Conservation (phyloP, 176 grass and related monocot genomes). For the Metroxylon sagu region DNA sequence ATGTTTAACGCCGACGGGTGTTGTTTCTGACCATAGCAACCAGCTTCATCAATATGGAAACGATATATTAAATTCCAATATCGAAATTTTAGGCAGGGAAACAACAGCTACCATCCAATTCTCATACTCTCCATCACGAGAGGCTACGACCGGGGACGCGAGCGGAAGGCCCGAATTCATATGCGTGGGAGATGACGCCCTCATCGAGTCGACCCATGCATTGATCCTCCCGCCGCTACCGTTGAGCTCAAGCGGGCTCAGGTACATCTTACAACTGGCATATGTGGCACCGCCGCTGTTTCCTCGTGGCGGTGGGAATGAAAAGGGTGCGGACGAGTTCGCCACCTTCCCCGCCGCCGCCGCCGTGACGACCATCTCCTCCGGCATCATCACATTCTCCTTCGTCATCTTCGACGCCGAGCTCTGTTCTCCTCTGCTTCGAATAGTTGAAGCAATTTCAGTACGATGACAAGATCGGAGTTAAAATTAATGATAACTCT, state of each 20-base stretch:
- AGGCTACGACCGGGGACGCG: too few relatives aligned
- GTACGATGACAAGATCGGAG: too few relatives aligned
- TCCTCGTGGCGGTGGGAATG: neutral
- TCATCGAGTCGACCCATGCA: slow-evolving; percentile 14
- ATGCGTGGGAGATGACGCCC: slow-evolving; percentile 6
- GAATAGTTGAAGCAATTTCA: neutral
- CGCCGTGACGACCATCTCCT: too few relatives aligned
- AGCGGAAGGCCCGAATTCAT: neutral
- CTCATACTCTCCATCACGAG: neutral
- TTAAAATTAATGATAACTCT: too few relatives aligned
- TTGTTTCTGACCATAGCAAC: slow-evolving; percentile 20
- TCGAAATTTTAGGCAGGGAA: neutral
- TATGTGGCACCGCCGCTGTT: neutral
- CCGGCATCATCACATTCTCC: too few relatives aligned
- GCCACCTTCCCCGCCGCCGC: too few relatives aligned
- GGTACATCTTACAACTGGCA: neutral
- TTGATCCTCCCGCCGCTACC: neutral
- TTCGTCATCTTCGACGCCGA: too few relatives aligned
- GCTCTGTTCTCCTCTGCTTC: neutral
- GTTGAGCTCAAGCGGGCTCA: slow-evolving; percentile 9
- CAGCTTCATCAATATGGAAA: too few relatives aligned
- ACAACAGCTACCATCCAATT: slow-evolving; percentile 3
- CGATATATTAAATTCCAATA: too few relatives aligned
- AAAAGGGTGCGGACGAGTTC: too few relatives aligned
- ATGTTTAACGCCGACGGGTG: slow-evolving; percentile 58